Evolutionary conservation across 805 yeast species (phyloP), one percentile per base, ranked within the genome.

Genomic region (Barnettozyma wickerhamii): DNA sequence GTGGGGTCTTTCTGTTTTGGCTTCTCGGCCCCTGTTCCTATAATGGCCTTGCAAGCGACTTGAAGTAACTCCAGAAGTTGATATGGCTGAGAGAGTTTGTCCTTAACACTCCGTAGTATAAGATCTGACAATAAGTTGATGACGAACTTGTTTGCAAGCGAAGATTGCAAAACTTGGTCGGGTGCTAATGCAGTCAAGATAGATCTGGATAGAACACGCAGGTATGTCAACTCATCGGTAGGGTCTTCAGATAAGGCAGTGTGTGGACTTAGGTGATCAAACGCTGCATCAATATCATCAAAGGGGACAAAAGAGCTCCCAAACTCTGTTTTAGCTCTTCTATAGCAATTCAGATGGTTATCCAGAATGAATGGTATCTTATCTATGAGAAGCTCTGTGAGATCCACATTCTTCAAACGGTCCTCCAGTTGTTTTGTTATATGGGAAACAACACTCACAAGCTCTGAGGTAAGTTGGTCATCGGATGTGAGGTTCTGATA

Each of bases 61-160:
- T 53, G 45, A 13, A 49, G 45, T 4, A 75, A 55, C 23, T 69
- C 74, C 65, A 77, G 71, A 2, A 76, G 47, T 55, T 72, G 67
- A 58, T 72, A 76, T n/a, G 75, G 75, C 41, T 75, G 77, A 9
- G 71, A 60, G 13, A 75, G 43, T 48, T 72, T 72, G 6, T 67
- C 71, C 5, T 72, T 52, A 1, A 67, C 48, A 41, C 66, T 73
- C 31, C 56, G 56, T 31, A 77, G 40, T 0, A 70, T 60, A 32
- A 74, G 48, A 33, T 74, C 78, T 19, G 66, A 62, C 12, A 74
- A 30, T 5, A 77, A 42, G 1, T 70, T 55, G 4, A 64, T 49
- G 6, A 74, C 41, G 36, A 77, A 67, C 19, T 63, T 55, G 5
- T 53, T 48, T 2, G 71, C 68, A 9, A 72, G 45, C 4, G 55